phyloP scores from a whole-genome alignment of 345 rosid species.

The Crucihimalaya himalaica region DNA sequence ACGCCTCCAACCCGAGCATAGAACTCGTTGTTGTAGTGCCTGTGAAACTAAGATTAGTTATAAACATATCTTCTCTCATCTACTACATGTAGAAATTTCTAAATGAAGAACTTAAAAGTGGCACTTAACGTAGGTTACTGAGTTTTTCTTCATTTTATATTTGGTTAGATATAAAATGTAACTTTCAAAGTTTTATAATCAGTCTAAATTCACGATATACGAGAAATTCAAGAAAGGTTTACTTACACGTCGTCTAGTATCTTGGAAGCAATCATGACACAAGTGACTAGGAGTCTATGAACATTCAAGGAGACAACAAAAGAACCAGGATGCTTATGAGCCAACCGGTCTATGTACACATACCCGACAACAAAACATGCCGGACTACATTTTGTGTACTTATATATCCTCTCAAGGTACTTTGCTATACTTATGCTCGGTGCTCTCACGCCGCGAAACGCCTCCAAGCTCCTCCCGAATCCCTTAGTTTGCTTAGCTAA shows the following conservation, averaged over 20 bases:
- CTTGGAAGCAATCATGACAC: constrained; percentile 93
- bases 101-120: background rate
- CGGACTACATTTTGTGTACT: constrained; percentile 83
- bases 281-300: constrained; percentile 78
- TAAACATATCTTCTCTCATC: background rate
- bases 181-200: background rate
- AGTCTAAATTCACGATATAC: background rate
- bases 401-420: constrained; percentile 85
- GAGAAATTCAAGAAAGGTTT: constrained; percentile 39
- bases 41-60: constrained; percentile 20
- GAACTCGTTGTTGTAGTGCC: constrained; percentile 82
- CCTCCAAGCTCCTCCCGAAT: constrained; percentile 62
- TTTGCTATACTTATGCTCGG: constrained; percentile 73
- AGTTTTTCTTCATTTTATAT: background rate
- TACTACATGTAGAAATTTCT: background rate
- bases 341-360: constrained; percentile 73
- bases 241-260: constrained; percentile 81
- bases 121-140: background rate
- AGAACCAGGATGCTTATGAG: constrained; percentile 75
- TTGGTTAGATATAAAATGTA: background rate
- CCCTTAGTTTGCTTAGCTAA: constrained; percentile 42
- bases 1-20: constrained; percentile 90
- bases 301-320: constrained; percentile 71
- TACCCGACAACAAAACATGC: constrained; percentile 87
- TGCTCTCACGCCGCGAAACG: constrained; percentile 78